Conservation (phyloP, 306 rosid genomes). For the Quercus gilva region DNA sequence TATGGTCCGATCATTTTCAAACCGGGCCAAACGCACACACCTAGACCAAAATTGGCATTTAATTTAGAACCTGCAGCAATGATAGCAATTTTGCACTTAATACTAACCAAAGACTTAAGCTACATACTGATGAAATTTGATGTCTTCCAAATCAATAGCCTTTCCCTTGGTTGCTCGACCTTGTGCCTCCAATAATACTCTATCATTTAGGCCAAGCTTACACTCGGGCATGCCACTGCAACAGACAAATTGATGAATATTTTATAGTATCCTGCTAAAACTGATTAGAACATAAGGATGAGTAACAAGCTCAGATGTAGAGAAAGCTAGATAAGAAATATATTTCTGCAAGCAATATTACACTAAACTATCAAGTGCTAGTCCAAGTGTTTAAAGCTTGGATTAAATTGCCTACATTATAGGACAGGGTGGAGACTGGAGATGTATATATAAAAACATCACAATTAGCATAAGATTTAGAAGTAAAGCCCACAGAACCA, state of each 20-base stretch:
- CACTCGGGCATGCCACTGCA: constrained; percentile 99
- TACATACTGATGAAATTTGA: constrained; percentile 98
- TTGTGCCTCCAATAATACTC: constrained; percentile 93
- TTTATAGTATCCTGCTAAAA: neutral
- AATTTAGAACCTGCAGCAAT: constrained; percentile 19
- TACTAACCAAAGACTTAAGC: constrained; percentile 31
- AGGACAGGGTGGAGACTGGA: neutral
- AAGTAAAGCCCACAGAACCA: neutral
- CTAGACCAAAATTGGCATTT: constrained; percentile 45
- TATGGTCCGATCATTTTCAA: constrained; percentile 97
- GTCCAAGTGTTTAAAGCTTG: neutral
- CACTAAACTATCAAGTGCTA: neutral
- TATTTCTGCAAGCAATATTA: neutral
- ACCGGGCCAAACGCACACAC: constrained; percentile 99
- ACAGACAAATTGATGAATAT: constrained; percentile 20
- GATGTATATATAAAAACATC: neutral
- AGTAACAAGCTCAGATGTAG: neutral
- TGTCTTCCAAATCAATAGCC: constrained; percentile 98
- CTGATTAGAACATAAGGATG: neutral
- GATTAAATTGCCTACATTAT: neutral
- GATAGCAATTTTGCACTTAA: constrained; percentile 13
- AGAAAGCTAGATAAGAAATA: neutral
- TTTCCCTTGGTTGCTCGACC: constrained; percentile 95
- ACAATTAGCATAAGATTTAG: neutral
- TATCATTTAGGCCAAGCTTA: constrained; percentile 93